A percentile compares a stretch with the other conserved stretches of the same genome.
These are phyloP conservation scores for Akanthomyces muscarius DNA, from an alignment of 2,329 filamentous ascomycete genomes.

Conservation along the genomic window DNA sequence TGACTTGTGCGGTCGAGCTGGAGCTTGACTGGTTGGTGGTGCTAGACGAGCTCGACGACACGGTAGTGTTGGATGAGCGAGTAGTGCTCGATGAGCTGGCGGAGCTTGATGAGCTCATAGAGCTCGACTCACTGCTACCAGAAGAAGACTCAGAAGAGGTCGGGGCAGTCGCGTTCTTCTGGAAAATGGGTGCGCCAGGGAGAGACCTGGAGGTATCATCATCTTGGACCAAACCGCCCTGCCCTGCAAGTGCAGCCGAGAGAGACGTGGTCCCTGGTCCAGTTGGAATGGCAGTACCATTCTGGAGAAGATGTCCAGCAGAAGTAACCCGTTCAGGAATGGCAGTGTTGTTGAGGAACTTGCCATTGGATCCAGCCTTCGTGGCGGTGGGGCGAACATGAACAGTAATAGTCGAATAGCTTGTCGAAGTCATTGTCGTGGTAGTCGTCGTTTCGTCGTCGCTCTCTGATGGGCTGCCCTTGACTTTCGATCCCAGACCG, in stretches of 20 bases:
- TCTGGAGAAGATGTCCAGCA: background rate
- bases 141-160: background rate
- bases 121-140: background rate
- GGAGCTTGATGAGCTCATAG: too few species aligned
- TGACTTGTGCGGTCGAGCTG: too few species aligned
- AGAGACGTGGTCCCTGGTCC: background rate
- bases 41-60: too few species aligned
- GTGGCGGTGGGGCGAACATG: background rate
- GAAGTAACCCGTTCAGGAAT: background rate
- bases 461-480: background rate
- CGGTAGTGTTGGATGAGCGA: too few species aligned
- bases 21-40: too few species aligned
- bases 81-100: background rate
- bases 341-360: slow-evolving; percentile 3
- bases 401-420: slow-evolving; percentile 1
- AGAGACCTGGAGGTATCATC: background rate
- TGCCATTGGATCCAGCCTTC: background rate
- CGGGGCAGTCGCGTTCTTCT: background rate
- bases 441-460: background rate
- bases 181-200: background rate
- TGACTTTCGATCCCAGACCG: background rate
- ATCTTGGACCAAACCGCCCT: background rate
- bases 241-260: background rate
- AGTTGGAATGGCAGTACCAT: background rate
- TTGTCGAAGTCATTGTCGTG: slow-evolving; percentile 14